Evolutionary conservation across 495 filamentous ascomycete species (phyloP), one percentile per base, ranked within the genome.

Genomic region (Peziza echinospora): DNA sequence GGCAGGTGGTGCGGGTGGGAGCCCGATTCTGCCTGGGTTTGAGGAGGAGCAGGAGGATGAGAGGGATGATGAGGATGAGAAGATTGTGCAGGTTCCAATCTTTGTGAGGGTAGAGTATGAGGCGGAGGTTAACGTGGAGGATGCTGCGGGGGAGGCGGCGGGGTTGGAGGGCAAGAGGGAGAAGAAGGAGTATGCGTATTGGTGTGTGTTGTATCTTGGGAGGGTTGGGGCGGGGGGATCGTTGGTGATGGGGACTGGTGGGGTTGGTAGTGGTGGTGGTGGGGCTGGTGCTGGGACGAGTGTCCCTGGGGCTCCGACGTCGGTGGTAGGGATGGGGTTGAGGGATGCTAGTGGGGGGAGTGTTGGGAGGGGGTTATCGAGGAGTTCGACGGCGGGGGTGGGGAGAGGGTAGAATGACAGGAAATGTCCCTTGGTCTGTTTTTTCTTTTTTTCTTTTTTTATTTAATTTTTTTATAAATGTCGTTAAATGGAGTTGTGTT

Each of bases 41-140:
- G 55, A 52, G 17, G 49, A 57, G 22, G 53, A 53, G 24, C 50
- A 51, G 5, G 49, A 52, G n/a, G 43, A 52, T 11, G 46, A 54
- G 22, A 46, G 42, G 23, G 46, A 47, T 25, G 47, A 50, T 23
- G 51, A 28, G 46, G 81, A 86, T 53, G 84, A 89, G 52, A 82
- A 92, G 57, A 70, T 93, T n/a, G 64, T 94, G 26, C 89, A 97
- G 68, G 86, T 96, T 53, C 87, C 89, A 26, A 72, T 97, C 45
- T 87, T 87, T 63, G 83, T 96, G 54, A 71, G 83, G 39, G 68
- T 93, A 51, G 85, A 93, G 62, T 97, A 84, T 77, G 86, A 94
- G 63, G 71, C 73, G 26, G 84, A 92, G 51, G 67, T 70, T 5
- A 73, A 73, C 44, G 73, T 75, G 40, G 82, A 81, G 53, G 79